Conservation (phyloP, 345 rosid species). For the Eucalyptus urophylla region DNA sequence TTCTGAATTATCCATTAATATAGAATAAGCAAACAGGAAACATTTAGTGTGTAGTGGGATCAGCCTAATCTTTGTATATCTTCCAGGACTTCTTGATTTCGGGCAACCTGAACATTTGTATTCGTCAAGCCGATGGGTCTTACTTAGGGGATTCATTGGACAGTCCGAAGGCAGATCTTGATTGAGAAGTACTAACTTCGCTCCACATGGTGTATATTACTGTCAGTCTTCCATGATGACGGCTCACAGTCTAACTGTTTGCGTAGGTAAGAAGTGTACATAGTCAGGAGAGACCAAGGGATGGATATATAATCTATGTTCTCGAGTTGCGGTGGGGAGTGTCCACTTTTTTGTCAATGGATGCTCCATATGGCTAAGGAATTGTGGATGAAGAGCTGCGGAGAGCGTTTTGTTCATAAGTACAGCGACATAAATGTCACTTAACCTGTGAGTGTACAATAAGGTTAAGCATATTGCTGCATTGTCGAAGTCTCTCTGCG, state of each 20-base stretch:
- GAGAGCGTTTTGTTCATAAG: constrained; percentile 22
- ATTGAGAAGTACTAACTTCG: constrained; percentile 8
- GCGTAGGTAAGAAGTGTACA: constrained; percentile 40
- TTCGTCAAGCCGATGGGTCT: constrained; percentile 74
- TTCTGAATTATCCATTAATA: not conserved
- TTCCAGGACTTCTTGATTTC: constrained; percentile 54
- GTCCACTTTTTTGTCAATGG: constrained; percentile 34
- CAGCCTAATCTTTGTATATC: not conserved
- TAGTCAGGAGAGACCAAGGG: constrained; percentile 22
- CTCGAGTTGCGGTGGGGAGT: constrained; percentile 15
- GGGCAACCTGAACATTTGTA: constrained; percentile 53
- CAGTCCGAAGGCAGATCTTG: constrained; percentile 24
- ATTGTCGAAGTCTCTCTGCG: not conserved
- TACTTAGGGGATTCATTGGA: constrained; percentile 50
- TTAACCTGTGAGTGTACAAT: constrained; percentile 1
- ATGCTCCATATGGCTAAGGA: constrained; percentile 9
- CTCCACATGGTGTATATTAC: not conserved
- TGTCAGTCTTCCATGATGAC: not conserved
- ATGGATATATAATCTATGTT: constrained; percentile 3
- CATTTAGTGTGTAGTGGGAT: not conserved
- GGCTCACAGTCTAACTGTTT: constrained; percentile 17
- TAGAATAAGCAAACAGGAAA: not conserved
- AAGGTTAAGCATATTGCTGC: constrained; percentile 16
- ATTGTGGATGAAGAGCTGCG: constrained; percentile 4
- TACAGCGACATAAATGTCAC: constrained; percentile 14